Evolutionary conservation across 163 green algal genomes (phyloP).

Genomic region (Scenedesmus sp.): DNA sequence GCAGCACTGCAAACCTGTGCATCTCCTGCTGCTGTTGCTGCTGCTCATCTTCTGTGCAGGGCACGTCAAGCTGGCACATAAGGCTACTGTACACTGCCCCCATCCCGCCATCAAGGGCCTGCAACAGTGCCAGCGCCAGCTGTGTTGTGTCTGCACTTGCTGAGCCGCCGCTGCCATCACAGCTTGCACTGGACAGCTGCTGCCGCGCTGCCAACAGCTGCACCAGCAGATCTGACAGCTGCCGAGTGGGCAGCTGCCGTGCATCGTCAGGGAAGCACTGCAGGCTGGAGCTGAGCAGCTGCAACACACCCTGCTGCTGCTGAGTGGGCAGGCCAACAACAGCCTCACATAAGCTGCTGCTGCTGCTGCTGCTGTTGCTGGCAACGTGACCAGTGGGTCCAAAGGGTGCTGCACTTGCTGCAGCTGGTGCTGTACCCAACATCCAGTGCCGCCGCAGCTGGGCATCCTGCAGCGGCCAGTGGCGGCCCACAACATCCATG

Average conservation of each 20-base stretch:
- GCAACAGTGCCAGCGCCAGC: neutral
- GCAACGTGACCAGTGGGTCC: too few relatives aligned
- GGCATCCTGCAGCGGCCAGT: neutral
- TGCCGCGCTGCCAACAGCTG: neutral
- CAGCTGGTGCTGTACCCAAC: neutral
- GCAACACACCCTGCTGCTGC: constrained; percentile 34
- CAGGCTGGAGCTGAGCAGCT: neutral
- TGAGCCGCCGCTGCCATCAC: neutral
- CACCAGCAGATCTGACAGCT: constrained; percentile 21
- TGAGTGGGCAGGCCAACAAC: neutral
- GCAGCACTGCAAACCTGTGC: neutral
- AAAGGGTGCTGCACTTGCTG: neutral
- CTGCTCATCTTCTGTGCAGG: neutral
- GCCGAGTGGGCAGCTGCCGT: neutral
- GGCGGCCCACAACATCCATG: neutral
- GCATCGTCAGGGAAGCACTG: constrained; percentile 12
- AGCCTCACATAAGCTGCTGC: neutral
- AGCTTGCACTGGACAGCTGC: neutral
- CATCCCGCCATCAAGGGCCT: neutral
- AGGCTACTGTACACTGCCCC: constrained; percentile 6
- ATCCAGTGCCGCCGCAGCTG: constrained; percentile 3
- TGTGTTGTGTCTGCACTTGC: neutral
- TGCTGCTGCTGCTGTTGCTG: neutral
- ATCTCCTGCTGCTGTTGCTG: neutral
- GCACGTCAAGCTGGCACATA: neutral